Percentiles rank a stretch among this genome's conserved stretches.
Evolutionary conservation across 148 eudicot genomes (phyloP).

Genomic region (Persicaria maculosa): DNA sequence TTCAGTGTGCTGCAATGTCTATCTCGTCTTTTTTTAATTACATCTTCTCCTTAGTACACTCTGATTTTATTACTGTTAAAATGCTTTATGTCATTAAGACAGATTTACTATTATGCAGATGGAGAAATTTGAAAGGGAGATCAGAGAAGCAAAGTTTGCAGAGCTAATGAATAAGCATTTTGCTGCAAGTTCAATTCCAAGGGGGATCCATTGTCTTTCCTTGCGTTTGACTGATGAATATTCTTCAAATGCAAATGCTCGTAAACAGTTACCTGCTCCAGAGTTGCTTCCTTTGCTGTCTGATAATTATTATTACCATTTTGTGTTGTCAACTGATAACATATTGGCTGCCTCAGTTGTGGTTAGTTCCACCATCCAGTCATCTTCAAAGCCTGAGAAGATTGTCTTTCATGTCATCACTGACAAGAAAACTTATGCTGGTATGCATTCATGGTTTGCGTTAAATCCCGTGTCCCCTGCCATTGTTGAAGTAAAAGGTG

Average conservation of each 20-base stretch:
- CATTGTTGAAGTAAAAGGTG: constrained; percentile 89
- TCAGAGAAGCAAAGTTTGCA: constrained; percentile 83
- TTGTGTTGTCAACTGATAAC: constrained; percentile 81
- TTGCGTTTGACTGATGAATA: constrained; percentile 98
- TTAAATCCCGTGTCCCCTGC: constrained; percentile 81
- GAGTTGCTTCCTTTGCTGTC: constrained; percentile 85
- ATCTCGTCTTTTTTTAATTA: neutral
- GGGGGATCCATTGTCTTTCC: constrained; percentile 93
- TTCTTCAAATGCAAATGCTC: constrained; percentile 98
- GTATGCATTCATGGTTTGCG: constrained; percentile 99
- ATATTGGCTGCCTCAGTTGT: constrained; percentile 97
- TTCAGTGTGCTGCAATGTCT: neutral
- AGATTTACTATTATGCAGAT: constrained; percentile 40
- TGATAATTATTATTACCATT: constrained; percentile 78
- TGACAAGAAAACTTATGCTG: constrained; percentile 97
- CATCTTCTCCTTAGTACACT: neutral
- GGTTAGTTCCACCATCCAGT: constrained; percentile 73
- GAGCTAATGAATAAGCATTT: constrained; percentile 96
- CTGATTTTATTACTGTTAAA: neutral
- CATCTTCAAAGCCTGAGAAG: constrained; percentile 69
- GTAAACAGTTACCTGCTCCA: constrained; percentile 92
- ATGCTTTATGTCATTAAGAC: neutral
- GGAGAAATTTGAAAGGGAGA: constrained; percentile 85
- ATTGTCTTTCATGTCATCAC: constrained; percentile 94
- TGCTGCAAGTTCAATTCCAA: constrained; percentile 94